Evolutionary conservation across 345 rosid genomes (phyloP).

Genomic region (Turnera subulata): DNA sequence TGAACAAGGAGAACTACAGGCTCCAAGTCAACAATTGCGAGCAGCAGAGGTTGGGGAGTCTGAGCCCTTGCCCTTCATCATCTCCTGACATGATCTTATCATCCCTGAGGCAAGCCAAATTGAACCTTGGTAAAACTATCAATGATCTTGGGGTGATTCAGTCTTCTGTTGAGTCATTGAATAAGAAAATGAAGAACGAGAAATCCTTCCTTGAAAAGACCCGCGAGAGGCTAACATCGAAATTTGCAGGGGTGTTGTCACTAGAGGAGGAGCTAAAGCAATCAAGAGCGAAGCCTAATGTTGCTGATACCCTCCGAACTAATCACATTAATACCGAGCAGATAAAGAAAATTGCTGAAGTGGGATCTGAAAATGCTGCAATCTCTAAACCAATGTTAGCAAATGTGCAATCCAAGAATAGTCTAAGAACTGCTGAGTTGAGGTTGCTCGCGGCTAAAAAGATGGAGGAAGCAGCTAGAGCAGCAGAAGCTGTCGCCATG

Average conservation of each 20-base stretch:
- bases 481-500: constrained; percentile 86
- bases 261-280: constrained; percentile 51
- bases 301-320: constrained; percentile 11
- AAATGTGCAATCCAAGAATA: constrained; percentile 37
- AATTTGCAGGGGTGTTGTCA: constrained; percentile 50
- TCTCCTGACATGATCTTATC: constrained; percentile 73
- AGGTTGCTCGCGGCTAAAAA: constrained; percentile 86
- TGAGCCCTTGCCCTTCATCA: constrained; percentile 42
- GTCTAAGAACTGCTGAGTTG: constrained; percentile 68
- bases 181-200: constrained; percentile 80
- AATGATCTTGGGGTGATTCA: constrained; percentile 78
- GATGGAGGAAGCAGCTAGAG: constrained; percentile 99
- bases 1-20: constrained; percentile 42
- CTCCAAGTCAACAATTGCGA: constrained; percentile 21
- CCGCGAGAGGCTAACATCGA: constrained; percentile 55
- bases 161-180: constrained; percentile 67
- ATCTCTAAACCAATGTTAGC: constrained; percentile 23
- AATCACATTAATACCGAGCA: constrained; percentile 30
- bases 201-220: constrained; percentile 58
- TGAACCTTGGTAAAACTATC: constrained; percentile 83
- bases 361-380: constrained; percentile 20
- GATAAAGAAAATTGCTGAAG: constrained; percentile 44
- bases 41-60: constrained; percentile 28
- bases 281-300: constrained; percentile 33
- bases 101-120: constrained; percentile 83